Percentiles rank a stretch among this genome's conserved stretches.
These are phyloP conservation scores for Cladophialophora carrionii DNA, from an alignment of 2,329 filamentous ascomycete species.

Conservation along the genomic window DNA sequence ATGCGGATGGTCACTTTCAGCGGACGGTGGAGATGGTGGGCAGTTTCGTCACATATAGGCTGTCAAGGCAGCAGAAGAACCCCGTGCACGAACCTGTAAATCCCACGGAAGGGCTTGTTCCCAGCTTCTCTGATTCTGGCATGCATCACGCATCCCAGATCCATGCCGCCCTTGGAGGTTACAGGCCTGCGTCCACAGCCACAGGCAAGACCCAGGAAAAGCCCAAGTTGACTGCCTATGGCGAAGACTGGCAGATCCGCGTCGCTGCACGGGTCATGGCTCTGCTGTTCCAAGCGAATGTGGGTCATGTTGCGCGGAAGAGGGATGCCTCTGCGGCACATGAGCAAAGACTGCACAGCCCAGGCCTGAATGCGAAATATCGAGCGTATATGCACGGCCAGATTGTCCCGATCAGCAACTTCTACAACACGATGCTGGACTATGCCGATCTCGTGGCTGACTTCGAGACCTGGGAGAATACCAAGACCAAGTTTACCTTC, in stretches of 20 bases:
- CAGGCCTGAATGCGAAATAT: conserved; percentile 46
- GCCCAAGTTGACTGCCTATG: conserved; percentile 62
- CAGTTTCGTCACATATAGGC: conserved; percentile 78
- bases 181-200: conserved; percentile 53
- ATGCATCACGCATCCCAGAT: conserved; percentile 66
- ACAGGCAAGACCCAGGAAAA: conserved; percentile 56
- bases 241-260: conserved; percentile 87
- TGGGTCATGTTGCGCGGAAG: conserved; percentile 51
- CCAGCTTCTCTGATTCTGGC: conserved; percentile 69
- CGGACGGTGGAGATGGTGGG: conserved; percentile 75
- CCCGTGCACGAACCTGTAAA: conserved; percentile 58
- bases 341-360: conserved; percentile 45
- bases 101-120: conserved; percentile 69
- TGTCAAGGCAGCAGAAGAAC: conserved; percentile 69
- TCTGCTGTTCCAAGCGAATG: conserved; percentile 81
- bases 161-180: conserved; percentile 73
- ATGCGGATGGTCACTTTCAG: conserved; percentile 69
- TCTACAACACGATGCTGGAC: conserved; percentile 85
- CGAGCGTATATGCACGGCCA: conserved; percentile 61
- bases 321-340: conserved; percentile 41
- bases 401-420: conserved; percentile 77
- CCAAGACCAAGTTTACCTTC: conserved; percentile 75
- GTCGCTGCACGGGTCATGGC: conserved; percentile 79
- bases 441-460: conserved; percentile 83
- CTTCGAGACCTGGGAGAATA: conserved; percentile 84